Evolutionary conservation across 2,329 filamentous ascomycete species (phyloP).

Genomic region (Calonectria pseudoturangicola): DNA sequence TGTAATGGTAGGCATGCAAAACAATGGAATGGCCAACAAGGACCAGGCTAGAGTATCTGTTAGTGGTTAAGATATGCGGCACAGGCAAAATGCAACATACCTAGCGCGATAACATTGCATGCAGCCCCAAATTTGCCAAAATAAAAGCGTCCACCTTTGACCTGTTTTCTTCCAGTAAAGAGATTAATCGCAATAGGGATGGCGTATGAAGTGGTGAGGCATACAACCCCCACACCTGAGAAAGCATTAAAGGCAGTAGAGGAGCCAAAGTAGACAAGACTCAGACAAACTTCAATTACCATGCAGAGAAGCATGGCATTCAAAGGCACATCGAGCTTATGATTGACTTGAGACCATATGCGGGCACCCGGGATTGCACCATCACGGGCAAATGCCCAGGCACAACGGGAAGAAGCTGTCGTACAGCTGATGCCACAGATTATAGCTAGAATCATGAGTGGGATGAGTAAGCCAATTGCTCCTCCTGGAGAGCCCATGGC

Average conservation of each 20-base stretch:
- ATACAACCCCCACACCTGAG: constrained; percentile 80
- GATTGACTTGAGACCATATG: constrained; percentile 76
- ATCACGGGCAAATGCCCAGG: constrained; percentile 81
- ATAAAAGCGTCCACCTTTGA: constrained; percentile 73
- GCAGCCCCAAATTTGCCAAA: constrained; percentile 76
- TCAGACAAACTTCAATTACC: constrained; percentile 77
- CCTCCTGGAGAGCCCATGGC: constrained; percentile 76
- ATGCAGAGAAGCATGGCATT: constrained; percentile 83
- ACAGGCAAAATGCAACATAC: constrained; percentile 58
- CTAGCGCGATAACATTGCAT: constrained; percentile 77
- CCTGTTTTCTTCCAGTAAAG: constrained; percentile 73
- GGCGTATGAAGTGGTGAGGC: constrained; percentile 79
- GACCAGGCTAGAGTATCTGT: constrained; percentile 23
- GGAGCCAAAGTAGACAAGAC: constrained; percentile 80
- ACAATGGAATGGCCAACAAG: constrained; percentile 27
- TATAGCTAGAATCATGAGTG: constrained; percentile 77
- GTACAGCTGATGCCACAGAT: constrained; percentile 81
- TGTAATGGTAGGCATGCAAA: constrained; percentile 35
- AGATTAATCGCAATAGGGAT: constrained; percentile 79
- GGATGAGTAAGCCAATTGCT: constrained; percentile 76
- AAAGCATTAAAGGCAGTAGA: constrained; percentile 82
- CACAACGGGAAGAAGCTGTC: constrained; percentile 78
- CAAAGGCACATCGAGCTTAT: constrained; percentile 76
- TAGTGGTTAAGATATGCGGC: background rate
- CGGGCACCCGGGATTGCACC: constrained; percentile 78